Evolutionary conservation across 2,329 filamentous ascomycete species (phyloP).

Genomic region (Ascosphaera pollenicola): DNA sequence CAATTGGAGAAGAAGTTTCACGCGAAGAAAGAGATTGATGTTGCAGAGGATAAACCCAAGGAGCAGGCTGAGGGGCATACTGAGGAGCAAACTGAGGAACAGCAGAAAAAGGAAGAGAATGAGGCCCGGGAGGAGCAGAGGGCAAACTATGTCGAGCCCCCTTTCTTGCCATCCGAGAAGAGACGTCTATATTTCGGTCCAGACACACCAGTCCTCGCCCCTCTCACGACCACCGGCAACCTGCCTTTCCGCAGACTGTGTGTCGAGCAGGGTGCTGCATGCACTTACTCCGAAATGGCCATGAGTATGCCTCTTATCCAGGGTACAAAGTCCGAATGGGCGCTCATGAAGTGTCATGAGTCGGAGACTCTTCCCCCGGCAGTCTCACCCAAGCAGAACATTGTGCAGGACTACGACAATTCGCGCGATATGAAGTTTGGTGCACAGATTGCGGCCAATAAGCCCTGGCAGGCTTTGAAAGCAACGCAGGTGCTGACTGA

Average conservation of each 20-base stretch:
- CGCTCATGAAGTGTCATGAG: conserved; percentile 77
- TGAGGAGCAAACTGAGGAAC: conserved; percentile 7
- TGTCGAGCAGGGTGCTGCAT: conserved; percentile 66
- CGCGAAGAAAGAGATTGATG: conserved; percentile 20
- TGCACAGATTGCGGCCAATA: conserved; percentile 78
- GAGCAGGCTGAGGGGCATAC: conserved; percentile 9
- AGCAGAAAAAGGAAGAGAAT: conserved; percentile 18
- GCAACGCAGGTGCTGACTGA: conserved; percentile 60
- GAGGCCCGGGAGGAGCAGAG: conserved; percentile 44
- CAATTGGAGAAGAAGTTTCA: conserved; percentile 27
- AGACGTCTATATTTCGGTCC: conserved; percentile 78
- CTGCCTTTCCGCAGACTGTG: conserved; percentile 83
- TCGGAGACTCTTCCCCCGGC: conserved; percentile 55
- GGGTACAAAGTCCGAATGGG: conserved; percentile 83
- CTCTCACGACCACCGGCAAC: conserved; percentile 90
- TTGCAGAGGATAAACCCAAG: conserved; percentile 10
- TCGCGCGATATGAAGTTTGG: conserved; percentile 70
- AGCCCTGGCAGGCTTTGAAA: conserved; percentile 77
- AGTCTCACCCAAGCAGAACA: conserved; percentile 28
- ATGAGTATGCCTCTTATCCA: conserved; percentile 77
- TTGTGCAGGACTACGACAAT: conserved; percentile 63
- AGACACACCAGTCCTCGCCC: conserved; percentile 83
- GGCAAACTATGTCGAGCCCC: conserved; percentile 65
- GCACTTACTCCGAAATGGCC: conserved; percentile 98
- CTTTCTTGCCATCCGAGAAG: conserved; percentile 82